These are phyloP conservation scores for Prunus fruticosa DNA, from an alignment of 306 rosid species.

Conservation along the genomic window DNA sequence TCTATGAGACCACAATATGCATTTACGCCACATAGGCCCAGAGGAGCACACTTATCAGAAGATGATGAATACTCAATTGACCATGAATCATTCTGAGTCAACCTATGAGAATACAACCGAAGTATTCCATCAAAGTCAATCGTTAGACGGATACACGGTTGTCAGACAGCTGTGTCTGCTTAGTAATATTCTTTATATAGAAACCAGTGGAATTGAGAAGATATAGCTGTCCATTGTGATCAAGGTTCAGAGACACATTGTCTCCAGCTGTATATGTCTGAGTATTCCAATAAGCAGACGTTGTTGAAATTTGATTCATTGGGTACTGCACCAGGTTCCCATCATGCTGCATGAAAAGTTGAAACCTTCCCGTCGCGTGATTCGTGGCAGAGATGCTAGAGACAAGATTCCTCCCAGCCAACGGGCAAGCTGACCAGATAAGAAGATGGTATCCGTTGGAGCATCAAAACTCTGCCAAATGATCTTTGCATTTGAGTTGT, in stretches of 20 bases:
- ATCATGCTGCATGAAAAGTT: background rate
- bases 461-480: conserved; percentile 23
- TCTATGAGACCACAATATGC: background rate
- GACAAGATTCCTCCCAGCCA: background rate
- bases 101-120: background rate
- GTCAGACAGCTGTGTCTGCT: background rate
- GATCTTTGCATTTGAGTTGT: background rate
- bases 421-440: background rate
- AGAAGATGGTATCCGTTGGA: conserved; percentile 32
- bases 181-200: background rate
- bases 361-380: background rate
- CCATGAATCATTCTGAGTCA: conserved; percentile 14
- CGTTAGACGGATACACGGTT: background rate
- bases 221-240: background rate
- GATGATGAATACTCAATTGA: background rate
- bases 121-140: conserved; percentile 14
- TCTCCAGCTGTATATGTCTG: background rate
- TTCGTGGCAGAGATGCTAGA: conserved; percentile 6
- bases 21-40: conserved; percentile 8
- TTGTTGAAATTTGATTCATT: background rate
- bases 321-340: background rate
- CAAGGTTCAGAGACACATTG: conserved; percentile 11
- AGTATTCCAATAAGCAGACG: background rate
- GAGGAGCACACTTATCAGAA: background rate
- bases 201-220: background rate